Percentiles rank a stretch among this genome's conserved stretches.
phyloP scores from a whole-genome alignment of 352 stramenopile species.

The Plasmopara muralis region DNA sequence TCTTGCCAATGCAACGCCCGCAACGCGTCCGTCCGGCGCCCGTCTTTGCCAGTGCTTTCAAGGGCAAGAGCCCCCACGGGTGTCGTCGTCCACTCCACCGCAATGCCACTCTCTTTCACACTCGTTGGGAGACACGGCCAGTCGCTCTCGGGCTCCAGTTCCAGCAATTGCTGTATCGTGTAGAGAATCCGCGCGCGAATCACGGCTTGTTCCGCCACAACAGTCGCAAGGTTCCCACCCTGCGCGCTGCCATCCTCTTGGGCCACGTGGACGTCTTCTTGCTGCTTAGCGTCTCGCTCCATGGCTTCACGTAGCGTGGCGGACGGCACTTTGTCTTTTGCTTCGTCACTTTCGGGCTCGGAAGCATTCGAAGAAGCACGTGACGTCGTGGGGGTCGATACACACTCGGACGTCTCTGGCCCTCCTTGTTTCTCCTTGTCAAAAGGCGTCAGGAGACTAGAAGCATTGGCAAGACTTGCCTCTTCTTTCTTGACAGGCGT shows the following conservation, averaged over 20 bases:
- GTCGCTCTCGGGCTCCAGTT: slow-evolving; percentile 55
- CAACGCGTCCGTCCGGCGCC: slow-evolving; percentile 37
- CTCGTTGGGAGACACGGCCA: slow-evolving; percentile 41
- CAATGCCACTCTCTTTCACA: slow-evolving; percentile 44
- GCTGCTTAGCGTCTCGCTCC: slow-evolving; percentile 20
- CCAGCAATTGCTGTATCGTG: slow-evolving; percentile 66
- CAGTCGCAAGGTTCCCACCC: background rate
- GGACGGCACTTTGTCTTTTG: background rate
- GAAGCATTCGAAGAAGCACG: slow-evolving; percentile 23
- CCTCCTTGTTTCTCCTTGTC: too few species aligned
- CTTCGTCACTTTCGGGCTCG: slow-evolving; percentile 21
- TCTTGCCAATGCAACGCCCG: slow-evolving; percentile 38
- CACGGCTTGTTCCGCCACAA: slow-evolving; percentile 32
- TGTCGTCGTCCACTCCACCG: slow-evolving; percentile 47
- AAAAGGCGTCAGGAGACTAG: too few species aligned
- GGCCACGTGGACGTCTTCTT: slow-evolving; percentile 13
- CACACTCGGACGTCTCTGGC: slow-evolving; percentile 3
- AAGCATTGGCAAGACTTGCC: background rate
- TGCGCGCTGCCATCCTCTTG: too few species aligned
- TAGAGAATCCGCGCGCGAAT: slow-evolving; percentile 62
- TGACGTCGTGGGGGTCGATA: slow-evolving; percentile 24
- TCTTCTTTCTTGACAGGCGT: slow-evolving; percentile 6
- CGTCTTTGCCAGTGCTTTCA: slow-evolving; percentile 20
- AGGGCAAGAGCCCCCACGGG: slow-evolving; percentile 15
- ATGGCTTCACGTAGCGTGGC: slow-evolving; percentile 5